Percentiles rank a stretch among this genome's conserved stretches.
These are phyloP conservation scores for Globisporangium takayamanum DNA, from an alignment of 352 stramenopile species.

Conservation along the genomic window DNA sequence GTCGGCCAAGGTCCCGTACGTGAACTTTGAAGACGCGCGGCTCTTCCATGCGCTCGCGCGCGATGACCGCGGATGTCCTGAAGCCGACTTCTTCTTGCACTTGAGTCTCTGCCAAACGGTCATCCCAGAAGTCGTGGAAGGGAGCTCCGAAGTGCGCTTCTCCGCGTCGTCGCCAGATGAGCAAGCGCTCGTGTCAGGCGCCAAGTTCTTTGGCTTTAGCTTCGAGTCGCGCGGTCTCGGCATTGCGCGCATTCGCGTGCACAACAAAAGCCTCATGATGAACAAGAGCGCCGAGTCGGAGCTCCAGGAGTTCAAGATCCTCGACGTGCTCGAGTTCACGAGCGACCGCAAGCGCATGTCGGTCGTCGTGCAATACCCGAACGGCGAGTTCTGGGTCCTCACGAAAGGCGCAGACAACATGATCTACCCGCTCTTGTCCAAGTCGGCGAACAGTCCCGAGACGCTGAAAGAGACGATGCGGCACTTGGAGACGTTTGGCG, in stretches of 20 bases:
- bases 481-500: constrained; percentile 75
- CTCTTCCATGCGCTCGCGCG: constrained; percentile 40
- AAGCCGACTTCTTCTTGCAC: constrained; percentile 82
- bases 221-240: constrained; percentile 67
- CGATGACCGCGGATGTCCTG: constrained; percentile 18
- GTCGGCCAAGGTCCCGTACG: constrained; percentile 50
- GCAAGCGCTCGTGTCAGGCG: constrained; percentile 84
- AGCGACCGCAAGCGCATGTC: constrained; percentile 98
- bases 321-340: constrained; percentile 84
- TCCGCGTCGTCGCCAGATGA: constrained; percentile 85
- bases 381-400: constrained; percentile 61
- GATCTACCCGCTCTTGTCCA: constrained; percentile 78
- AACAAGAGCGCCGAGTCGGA: constrained; percentile 29
- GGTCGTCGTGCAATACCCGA: constrained; percentile 83
- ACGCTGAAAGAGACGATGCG: constrained; percentile 48
- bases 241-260: constrained; percentile 52
- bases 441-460: constrained; percentile 47
- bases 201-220: constrained; percentile 71
- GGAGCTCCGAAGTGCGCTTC: constrained; percentile 45
- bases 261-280: constrained; percentile 31
- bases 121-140: constrained; percentile 55
- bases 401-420: constrained; percentile 92
- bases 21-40: constrained; percentile 70
- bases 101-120: constrained; percentile 80
- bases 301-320: constrained; percentile 64